A percentile compares a stretch with the other conserved stretches of the same genome.
These are phyloP conservation scores for Xenosphaeropsis pyriputrescens DNA, from an alignment of 2,329 filamentous ascomycete species.

Conservation along the genomic window DNA sequence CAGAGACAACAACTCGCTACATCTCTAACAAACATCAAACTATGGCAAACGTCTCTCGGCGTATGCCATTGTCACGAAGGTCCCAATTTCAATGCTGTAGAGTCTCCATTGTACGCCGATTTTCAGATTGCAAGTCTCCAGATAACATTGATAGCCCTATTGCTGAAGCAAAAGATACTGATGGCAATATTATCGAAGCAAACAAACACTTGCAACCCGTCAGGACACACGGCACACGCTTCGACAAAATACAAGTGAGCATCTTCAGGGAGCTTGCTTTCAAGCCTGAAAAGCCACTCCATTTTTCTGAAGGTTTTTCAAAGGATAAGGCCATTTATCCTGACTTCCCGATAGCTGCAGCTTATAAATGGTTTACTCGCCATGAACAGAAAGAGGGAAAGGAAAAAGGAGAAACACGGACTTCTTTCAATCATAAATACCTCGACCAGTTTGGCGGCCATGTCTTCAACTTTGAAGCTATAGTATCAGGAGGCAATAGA, in stretches of 20 bases:
- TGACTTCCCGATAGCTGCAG: constrained; percentile 33
- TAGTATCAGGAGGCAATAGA: constrained; percentile 2
- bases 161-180: too few relatives aligned
- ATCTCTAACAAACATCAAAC: too few relatives aligned
- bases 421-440: constrained; percentile 15
- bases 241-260: constrained; percentile 18
- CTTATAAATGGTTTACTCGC: constrained; percentile 41
- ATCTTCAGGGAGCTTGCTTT: constrained; percentile 40
- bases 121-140: too few relatives aligned
- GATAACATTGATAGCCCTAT: too few relatives aligned
- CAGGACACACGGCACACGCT: background rate
- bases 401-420: background rate
- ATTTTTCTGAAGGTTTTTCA: constrained; percentile 24
- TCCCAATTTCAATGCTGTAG: too few relatives aligned
- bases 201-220: too few relatives aligned
- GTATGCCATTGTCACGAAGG: too few relatives aligned
- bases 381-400: background rate
- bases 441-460: constrained; percentile 25
- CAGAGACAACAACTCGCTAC: too few relatives aligned
- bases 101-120: too few relatives aligned
- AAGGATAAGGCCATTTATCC: constrained; percentile 8
- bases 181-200: too few relatives aligned
- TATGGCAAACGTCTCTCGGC: too few relatives aligned
- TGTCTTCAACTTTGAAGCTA: constrained; percentile 45
- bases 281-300: constrained; percentile 31